A percentile compares a stretch with the other conserved stretches of the same genome.
Evolutionary conservation across 129 eudicot species (phyloP).

Genomic region (Oenanthe sinensis): DNA sequence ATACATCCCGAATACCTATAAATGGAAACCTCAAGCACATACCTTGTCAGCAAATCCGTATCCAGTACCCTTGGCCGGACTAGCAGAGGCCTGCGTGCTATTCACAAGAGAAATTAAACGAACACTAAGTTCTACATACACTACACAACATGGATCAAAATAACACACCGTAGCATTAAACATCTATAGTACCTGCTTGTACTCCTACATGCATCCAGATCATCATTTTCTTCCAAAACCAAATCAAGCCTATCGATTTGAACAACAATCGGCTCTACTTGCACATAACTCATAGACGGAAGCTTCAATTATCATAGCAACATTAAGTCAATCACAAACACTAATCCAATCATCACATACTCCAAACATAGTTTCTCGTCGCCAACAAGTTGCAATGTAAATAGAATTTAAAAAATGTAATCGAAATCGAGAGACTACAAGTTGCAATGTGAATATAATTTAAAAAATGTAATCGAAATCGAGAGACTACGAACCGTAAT

Average conservation of each 20-base stretch:
- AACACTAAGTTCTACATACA: conserved; percentile 11
- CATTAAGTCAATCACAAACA: conserved; percentile 18
- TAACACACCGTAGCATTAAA: conserved; percentile 3
- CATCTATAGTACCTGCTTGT: conserved; percentile 49
- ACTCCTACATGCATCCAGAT: conserved; percentile 46
- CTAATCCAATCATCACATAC: neutral
- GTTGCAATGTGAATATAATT: neutral
- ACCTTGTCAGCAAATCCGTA: conserved; percentile 99
- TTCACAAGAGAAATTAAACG: conserved; percentile 5
- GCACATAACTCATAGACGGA: conserved; percentile 82
- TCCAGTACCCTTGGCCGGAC: conserved; percentile 67
- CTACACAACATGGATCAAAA: neutral
- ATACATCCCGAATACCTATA: neutral
- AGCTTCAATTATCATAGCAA: conserved; percentile 46
- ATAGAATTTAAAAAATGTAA: neutral
- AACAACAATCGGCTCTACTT: conserved; percentile 93
- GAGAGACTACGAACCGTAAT: conserved; percentile 47
- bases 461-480: neutral
- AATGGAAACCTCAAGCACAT: conserved; percentile 13
- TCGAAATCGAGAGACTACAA: neutral
- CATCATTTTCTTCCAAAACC: conserved; percentile 88
- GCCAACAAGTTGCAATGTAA: neutral
- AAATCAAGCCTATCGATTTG: conserved; percentile 86
- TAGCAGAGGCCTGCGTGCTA: conserved; percentile 51
- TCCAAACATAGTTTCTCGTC: too few relatives aligned